Conservation (phyloP, 495 filamentous ascomycete genomes). For the Thozetella sp. region DNA sequence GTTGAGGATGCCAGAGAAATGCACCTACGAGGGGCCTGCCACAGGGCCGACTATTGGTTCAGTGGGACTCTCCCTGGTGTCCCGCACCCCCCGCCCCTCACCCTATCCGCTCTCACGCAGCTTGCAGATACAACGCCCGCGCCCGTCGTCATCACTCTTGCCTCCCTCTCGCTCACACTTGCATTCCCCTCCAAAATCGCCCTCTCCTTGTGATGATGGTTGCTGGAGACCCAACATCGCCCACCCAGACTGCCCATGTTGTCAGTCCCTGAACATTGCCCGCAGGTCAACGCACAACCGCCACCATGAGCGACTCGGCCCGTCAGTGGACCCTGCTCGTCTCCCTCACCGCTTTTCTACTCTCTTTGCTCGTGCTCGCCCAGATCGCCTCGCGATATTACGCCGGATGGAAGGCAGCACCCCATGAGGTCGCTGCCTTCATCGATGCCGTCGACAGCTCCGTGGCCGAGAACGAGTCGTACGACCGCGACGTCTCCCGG, state of each 20-base stretch:
- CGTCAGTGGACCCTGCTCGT: conserved; percentile 46
- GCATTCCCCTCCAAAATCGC: neutral
- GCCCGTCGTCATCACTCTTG: conserved; percentile 1
- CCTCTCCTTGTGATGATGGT: neutral
- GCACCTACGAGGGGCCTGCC: neutral
- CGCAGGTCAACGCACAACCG: neutral
- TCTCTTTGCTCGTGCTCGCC: conserved; percentile 40
- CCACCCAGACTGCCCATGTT: neutral
- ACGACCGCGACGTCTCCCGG: conserved; percentile 52
- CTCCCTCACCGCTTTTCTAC: conserved; percentile 48
- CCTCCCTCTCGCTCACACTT: neutral
- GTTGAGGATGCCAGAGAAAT: neutral
- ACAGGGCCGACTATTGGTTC: neutral
- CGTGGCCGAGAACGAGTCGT: conserved; percentile 52
- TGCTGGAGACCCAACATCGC: neutral
- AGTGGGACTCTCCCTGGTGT: neutral
- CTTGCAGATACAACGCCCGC: neutral
- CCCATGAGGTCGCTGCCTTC: conserved; percentile 48
- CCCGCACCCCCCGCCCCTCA: neutral
- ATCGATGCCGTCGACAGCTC: conserved; percentile 51
- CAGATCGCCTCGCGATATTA: conserved; percentile 43
- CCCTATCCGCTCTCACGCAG: neutral
- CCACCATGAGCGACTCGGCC: conserved; percentile 37
- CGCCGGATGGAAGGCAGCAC: conserved; percentile 47
- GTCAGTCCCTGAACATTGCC: neutral